Evolutionary conservation across 2,329 filamentous ascomycete genomes (phyloP).

Genomic region (Truncatella angustata): DNA sequence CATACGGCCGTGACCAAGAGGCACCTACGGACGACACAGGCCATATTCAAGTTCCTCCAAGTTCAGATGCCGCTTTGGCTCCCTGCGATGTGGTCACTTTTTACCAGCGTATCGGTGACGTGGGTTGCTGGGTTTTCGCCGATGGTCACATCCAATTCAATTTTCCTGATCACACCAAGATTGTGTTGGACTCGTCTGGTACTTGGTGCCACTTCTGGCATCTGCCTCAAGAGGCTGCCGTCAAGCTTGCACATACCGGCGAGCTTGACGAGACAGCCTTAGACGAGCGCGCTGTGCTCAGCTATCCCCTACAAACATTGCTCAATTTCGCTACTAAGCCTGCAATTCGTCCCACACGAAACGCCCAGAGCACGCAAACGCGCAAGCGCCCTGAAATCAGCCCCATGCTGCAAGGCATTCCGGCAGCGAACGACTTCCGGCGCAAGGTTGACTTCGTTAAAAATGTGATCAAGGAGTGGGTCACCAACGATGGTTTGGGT

Average conservation of each 20-base stretch:
- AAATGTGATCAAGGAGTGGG: slow-evolving; percentile 69
- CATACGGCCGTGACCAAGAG: slow-evolving; percentile 70
- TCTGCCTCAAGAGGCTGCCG: slow-evolving; percentile 67
- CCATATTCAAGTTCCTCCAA: slow-evolving; percentile 38
- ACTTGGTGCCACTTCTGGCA: slow-evolving; percentile 77
- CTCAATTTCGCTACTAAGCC: slow-evolving; percentile 62
- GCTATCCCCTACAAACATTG: slow-evolving; percentile 70
- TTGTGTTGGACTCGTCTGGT: slow-evolving; percentile 74
- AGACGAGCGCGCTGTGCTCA: slow-evolving; percentile 67
- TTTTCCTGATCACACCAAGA: slow-evolving; percentile 85
- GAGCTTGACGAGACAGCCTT: slow-evolving; percentile 69
- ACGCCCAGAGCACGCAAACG: slow-evolving; percentile 27
- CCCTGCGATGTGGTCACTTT: slow-evolving; percentile 68
- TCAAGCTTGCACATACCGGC: slow-evolving; percentile 61
- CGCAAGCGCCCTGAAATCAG: slow-evolving; percentile 60
- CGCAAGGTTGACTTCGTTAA: slow-evolving; percentile 73
- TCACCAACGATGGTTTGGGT: slow-evolving; percentile 66
- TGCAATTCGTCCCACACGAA: slow-evolving; percentile 41
- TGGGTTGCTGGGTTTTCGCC: slow-evolving; percentile 78
- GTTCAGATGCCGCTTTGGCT: slow-evolving; percentile 38
- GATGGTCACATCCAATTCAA: slow-evolving; percentile 85
- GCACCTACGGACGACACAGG: slow-evolving; percentile 44
- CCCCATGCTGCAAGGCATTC: slow-evolving; percentile 60
- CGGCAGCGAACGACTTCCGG: slow-evolving; percentile 70
- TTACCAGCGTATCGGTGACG: slow-evolving; percentile 77